Percentiles rank a stretch among this genome's conserved stretches.
phyloP scores from a whole-genome alignment of 1,284 basidiomycete genomes.

The Tilletia setariae region DNA sequence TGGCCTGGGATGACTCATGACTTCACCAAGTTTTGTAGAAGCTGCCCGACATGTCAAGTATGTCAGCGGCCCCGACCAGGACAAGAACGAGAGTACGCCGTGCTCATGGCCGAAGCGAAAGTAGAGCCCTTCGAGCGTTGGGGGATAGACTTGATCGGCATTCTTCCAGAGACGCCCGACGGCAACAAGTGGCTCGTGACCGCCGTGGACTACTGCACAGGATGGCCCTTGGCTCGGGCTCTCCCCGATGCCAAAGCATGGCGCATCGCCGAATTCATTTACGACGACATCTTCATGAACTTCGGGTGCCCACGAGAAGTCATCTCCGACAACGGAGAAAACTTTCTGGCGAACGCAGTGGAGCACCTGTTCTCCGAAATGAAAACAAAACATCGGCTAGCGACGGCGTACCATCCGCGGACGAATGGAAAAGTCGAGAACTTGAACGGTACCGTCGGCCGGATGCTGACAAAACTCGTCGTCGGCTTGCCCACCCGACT shows the following conservation, averaged over 20 bases:
- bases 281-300: conserved; percentile 8
- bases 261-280: conserved; percentile 16
- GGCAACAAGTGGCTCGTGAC: conserved; percentile 16
- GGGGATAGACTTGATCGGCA: conserved; percentile 16
- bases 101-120: background rate
- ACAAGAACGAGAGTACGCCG: conserved; percentile 14
- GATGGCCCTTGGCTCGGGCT: conserved; percentile 15
- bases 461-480: background rate
- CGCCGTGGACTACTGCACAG: conserved; percentile 15
- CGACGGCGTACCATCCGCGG: conserved; percentile 22
- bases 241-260: conserved; percentile 8
- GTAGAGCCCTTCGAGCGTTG: conserved; percentile 18
- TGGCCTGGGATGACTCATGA: conserved; percentile 15
- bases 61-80: background rate
- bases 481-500: conserved; percentile 7
- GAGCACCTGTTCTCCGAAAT: background rate
- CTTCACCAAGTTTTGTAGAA: background rate
- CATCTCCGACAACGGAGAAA: conserved; percentile 16
- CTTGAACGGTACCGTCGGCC: conserved; percentile 19
- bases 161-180: background rate
- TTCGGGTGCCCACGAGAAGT: conserved; percentile 15
- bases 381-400: background rate
- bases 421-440: conserved; percentile 23
- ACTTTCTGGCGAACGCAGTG: conserved; percentile 6
- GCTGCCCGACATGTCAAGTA: conserved; percentile 11